Evolutionary conservation across 2,329 filamentous ascomycete genomes (phyloP).

Genomic region (Lecanicillium sp.): DNA sequence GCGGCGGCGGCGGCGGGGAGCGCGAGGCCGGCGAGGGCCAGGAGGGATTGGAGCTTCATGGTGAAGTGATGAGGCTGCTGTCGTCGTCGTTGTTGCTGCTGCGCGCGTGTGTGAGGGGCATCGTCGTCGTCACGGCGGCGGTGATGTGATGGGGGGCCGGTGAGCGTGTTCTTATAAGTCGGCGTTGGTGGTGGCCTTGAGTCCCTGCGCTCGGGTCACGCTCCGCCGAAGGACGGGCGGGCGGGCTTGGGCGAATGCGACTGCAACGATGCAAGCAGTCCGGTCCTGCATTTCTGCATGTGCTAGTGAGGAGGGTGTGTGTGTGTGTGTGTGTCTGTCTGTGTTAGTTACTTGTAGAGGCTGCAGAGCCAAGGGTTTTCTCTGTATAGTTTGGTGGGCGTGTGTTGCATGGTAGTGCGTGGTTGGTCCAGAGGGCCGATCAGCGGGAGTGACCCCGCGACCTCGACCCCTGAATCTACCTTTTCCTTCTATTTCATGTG

Average conservation of each 20-base stretch:
- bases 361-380: too few species aligned
- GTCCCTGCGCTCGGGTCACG: background rate
- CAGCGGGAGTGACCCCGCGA: too few species aligned
- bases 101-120: too few species aligned
- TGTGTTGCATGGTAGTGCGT: too few species aligned
- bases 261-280: constrained; percentile 1
- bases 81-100: too few species aligned
- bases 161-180: constrained; percentile 6
- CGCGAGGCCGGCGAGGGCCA: constrained; percentile 18
- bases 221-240: background rate
- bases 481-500: too few species aligned
- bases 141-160: too few species aligned
- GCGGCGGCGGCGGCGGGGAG: constrained; percentile 16
- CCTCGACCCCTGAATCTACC: too few species aligned
- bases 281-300: background rate
- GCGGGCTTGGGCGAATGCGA: background rate
- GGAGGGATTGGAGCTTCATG: constrained; percentile 19
- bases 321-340: too few species aligned
- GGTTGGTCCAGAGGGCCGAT: too few species aligned
- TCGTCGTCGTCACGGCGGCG: background rate
- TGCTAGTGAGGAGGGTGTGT: constrained; percentile 1
- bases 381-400: too few species aligned
- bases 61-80: background rate
- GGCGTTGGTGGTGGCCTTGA: background rate
- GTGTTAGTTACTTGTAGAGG: background rate